Base-by-base conservation (phyloP, 768 basidiomycete species). In the Zangia roseola region DNA sequence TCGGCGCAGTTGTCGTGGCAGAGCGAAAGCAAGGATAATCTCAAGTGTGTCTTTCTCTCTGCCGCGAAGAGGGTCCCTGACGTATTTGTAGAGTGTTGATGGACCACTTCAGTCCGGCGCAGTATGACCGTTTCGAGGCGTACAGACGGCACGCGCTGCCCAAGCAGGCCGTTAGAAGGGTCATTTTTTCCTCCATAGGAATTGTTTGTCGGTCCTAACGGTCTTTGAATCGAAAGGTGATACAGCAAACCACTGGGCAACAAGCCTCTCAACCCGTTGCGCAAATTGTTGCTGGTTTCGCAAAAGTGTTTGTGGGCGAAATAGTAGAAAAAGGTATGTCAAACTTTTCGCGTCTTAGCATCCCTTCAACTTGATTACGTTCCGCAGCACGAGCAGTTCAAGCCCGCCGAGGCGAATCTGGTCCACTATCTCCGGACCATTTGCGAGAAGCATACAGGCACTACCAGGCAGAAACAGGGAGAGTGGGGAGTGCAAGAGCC, bases 261-360 rank as follows among this genome's bases (percentile, higher is more conserved):
- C 88, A 91, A 58, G 88, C 90, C 6, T 91, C 91, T 4, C 84
- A 86, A 58, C 88, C 90, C 4, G 88, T 94, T 5, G 86, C 92
- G 2, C 91, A 93, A 54, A 82, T 94, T 37, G 86, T 94, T 3
- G 91, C 91, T 6, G 93, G 93, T 52, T 88, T 95, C 49, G 79
- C 81, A 13, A 95, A 94, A 61, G 91, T 95, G 0, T 95, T 94
- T 52, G 91, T 95, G 4, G 93, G 93, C 3, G 92, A 94, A 65
- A 88, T 95, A 6, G 80, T 94, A 16, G 92, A 94, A 62, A 88
- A 87, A 70, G 91, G 91, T 90, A 13, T 21, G 12, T 20, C 19
- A 24, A 41, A 28, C 38, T 33, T 19, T 0, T 23, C 28, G 23
- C 24, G 20, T 23, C 20, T n/a, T n/a, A n/a, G n/a, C n/a, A n/a